A percentile compares a stretch with the other conserved stretches of the same genome.
These are phyloP conservation scores for Colletotrichum euphorbiae DNA, from an alignment of 2,329 filamentous ascomycete species.

Conservation along the genomic window DNA sequence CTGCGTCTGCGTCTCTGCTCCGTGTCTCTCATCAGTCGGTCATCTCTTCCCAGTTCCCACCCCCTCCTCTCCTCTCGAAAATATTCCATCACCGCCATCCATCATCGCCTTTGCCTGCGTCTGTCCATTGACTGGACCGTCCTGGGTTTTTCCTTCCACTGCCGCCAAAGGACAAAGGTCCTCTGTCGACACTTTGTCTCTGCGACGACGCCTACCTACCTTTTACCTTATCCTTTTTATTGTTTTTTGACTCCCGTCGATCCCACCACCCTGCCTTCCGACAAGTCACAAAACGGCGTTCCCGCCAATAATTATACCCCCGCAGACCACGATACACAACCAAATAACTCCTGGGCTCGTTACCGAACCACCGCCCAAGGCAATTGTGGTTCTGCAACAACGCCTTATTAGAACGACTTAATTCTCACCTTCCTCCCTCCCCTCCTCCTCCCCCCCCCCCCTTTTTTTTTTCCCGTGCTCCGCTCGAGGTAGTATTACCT, in stretches of 20 bases:
- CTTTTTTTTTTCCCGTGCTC: conserved; percentile 25
- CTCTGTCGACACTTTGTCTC: conserved; percentile 18
- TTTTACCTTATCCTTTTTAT: no score
- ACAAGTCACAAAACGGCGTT: conserved; percentile 30
- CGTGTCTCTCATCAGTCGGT: not conserved
- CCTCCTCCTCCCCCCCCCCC: conserved; percentile 8
- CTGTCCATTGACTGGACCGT: conserved; percentile 40
- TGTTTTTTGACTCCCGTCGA: conserved; percentile 26
- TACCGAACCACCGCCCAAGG: conserved; percentile 26
- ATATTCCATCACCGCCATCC: not conserved
- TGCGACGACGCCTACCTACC: conserved; percentile 4
- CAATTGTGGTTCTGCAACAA: conserved; percentile 35
- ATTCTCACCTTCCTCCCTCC: conserved; percentile 20
- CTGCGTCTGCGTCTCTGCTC: conserved; percentile 17
- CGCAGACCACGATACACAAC: conserved; percentile 24
- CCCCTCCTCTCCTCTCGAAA: conserved; percentile 14
- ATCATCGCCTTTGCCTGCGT: conserved; percentile 12
- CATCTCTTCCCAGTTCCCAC: conserved; percentile 18
- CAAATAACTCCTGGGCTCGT: conserved; percentile 18
- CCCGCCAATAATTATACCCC: conserved; percentile 36
- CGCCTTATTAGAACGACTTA: conserved; percentile 30
- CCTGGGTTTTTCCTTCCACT: conserved; percentile 3
- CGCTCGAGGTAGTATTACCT: conserved; percentile 25
- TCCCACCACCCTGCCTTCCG: conserved; percentile 30
- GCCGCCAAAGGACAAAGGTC: conserved; percentile 17